Base-by-base conservation (phyloP, 2,329 filamentous ascomycete species). In the Proliferodiscus dingleyae region DNA sequence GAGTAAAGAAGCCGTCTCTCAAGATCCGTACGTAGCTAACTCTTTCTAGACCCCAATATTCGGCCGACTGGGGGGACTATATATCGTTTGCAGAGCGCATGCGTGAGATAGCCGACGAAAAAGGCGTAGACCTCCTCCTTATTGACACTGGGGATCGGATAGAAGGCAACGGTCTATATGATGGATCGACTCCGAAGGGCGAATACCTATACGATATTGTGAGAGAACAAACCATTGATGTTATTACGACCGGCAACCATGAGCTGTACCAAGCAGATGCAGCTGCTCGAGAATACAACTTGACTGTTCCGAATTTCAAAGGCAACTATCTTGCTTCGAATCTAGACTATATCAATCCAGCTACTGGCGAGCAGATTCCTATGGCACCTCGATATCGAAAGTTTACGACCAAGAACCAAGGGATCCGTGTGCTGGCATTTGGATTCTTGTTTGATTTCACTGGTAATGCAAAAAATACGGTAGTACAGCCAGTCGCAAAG, bases 31-130 rank as follows among this genome's bases (percentile, higher is more conserved):
- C 24, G 16, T 18, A 41, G 16, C 45, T 62, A 38, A 60, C 41
- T 19, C 37, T 8, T 3, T 33, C 22, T 51, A 89, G 85, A 69
- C 76, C 89, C 2, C 91, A 93, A 49, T 98, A 94, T 67, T 90
- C 88, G 5, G 91, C 89, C 37, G 93, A 98, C 66, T 97, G 93
- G 89, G 93, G 93, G 47, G 93, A 98, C 68, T 98, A 97, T 67
- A 78, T 97, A 59, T 96, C 91, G 5, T 96, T 98, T 63, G 81
- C 89, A 26, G 74, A 84, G 28, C 89, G 91, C 62, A 80, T 98
- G 74, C 85, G 80, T 45, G 76, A 81, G 55, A 83, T 80, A 61
- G 89, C 89, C 45, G 87, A 96, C 61, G 77, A 81, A 1, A 75
- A 83, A 43, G 89, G 89, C 36, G 80, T 79, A 22, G 93, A 98